These are phyloP conservation scores for Rhododendron vialii DNA, from an alignment of 148 eudicot genomes.

Conservation along the genomic window DNA sequence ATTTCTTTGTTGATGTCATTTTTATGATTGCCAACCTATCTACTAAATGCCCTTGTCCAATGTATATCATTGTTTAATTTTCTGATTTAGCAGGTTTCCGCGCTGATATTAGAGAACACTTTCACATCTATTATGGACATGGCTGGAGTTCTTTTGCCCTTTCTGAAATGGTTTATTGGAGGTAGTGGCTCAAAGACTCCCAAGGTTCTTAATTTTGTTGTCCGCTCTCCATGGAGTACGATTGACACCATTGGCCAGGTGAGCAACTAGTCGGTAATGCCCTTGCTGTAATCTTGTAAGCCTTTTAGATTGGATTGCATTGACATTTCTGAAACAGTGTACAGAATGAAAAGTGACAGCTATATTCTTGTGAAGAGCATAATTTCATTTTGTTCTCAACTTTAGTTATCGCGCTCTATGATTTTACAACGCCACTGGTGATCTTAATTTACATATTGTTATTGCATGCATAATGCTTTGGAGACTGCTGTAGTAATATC, in stretches of 20 bases:
- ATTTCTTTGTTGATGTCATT: not conserved
- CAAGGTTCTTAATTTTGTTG: conserved; percentile 63
- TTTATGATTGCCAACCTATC: not conserved
- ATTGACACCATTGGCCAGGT: conserved; percentile 84
- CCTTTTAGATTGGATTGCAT: not conserved
- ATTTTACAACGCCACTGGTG: not conserved
- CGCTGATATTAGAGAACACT: conserved; percentile 81
- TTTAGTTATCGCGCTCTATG: not conserved
- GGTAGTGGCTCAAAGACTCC: conserved; percentile 61
- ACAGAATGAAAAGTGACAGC: not conserved
- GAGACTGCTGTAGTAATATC: not conserved
- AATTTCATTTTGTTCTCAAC: not conserved
- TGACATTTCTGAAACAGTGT: not conserved
- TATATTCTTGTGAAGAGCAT: not conserved
- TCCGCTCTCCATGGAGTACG: conserved; percentile 92
- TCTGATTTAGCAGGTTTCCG: conserved; percentile 54
- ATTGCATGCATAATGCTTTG: not conserved
- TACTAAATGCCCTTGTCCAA: not conserved
- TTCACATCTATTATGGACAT: conserved; percentile 93
- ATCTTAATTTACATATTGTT: not conserved
- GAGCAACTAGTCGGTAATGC: conserved; percentile 12
- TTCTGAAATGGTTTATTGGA: conserved; percentile 89
- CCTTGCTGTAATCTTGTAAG: conserved; percentile 1
- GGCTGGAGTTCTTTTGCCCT: conserved; percentile 95
- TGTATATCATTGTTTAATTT: not conserved